These are phyloP conservation scores for Xylaria nigripes DNA, from an alignment of 495 filamentous ascomycete species.

Conservation along the genomic window DNA sequence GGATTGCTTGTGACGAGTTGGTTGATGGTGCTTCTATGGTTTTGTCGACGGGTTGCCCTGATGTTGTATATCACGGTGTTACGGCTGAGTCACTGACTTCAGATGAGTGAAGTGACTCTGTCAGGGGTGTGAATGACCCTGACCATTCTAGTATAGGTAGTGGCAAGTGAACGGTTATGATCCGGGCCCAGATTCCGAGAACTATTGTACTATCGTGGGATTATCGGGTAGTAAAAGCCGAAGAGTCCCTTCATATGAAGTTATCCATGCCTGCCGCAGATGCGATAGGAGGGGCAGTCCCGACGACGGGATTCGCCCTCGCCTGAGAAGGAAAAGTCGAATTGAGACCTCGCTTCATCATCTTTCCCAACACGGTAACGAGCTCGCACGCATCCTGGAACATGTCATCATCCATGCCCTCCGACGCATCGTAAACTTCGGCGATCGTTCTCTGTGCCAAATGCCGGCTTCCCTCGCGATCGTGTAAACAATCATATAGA, in stretches of 20 bases:
- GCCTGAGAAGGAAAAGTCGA: too few relatives aligned
- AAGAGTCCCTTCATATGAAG: conserved; percentile 18
- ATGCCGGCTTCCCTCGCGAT: conserved; percentile 60
- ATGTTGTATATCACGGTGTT: too few relatives aligned
- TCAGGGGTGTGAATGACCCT: too few relatives aligned
- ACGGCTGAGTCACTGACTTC: too few relatives aligned
- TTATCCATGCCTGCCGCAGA: conserved; percentile 24
- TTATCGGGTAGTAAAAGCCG: background rate
- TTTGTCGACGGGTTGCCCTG: too few relatives aligned
- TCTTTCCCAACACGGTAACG: conserved; percentile 63
- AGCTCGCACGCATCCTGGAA: conserved; percentile 71
- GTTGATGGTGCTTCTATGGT: too few relatives aligned
- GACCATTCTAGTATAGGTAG: too few relatives aligned
- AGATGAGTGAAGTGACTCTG: too few relatives aligned
- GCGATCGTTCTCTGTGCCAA: conserved; percentile 76
- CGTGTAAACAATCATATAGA: conserved; percentile 86
- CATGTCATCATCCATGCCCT: conserved; percentile 88
- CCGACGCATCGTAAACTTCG: conserved; percentile 82
- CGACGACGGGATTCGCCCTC: conserved; percentile 9
- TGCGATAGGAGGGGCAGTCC: conserved; percentile 5
- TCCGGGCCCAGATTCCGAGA: too few relatives aligned
- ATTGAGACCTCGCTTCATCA: conserved; percentile 61
- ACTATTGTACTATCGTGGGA: too few relatives aligned
- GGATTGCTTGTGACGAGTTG: too few relatives aligned
- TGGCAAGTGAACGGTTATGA: too few relatives aligned